Base-by-base conservation (phyloP, 768 basidiomycete species). In the Dioszegia crocea region DNA sequence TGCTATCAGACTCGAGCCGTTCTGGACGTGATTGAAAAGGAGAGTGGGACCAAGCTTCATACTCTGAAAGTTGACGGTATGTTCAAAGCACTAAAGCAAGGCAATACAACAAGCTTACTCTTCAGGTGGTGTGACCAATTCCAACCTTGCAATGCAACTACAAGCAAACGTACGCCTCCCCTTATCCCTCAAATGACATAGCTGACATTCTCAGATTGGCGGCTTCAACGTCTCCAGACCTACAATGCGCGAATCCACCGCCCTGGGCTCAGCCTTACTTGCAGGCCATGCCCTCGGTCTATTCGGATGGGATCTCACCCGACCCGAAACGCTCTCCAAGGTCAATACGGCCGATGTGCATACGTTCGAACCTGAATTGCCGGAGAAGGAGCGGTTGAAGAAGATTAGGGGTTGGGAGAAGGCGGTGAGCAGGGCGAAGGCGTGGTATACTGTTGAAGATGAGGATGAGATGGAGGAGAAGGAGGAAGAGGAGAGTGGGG, bases 231-330 rank as follows among this genome's bases (percentile, higher is more conserved):
- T 99, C 62, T 80, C 93, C 59, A 82, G 96, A 55, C 96, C 94
- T 11, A 86, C 90, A 72, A 99, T 99, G 96, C 81, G 94, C 75
- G 96, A 99, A 77, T 93, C 90, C 2, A 99, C 96, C 16, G 96
- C 96, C 1, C 82, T 99, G 48, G 96, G 96, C 19, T 90, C 92
- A 9, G 96, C 96, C 23, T 80, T 99, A 55, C 85, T 96, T 29
- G 96, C 96, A 16, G 96, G 89, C 26, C 84, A 88, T 36, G 91
- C 96, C 1, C 82, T 98, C 49, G 79, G 82, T 5, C 80, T 97
- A 23, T 93, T 89, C 69, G 94, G 91, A 47, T 98, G 96, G 96
- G 86, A 98, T 76, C 78, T 98, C 53, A 80, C 78, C 45, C 83
- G 84, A 33, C 92, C 93, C 0, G 86, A 89, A 75, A 89, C 92